Evolutionary conservation across 371 early-diverging fungal species (phyloP).

Genomic region (Syncephalis fuscata): DNA sequence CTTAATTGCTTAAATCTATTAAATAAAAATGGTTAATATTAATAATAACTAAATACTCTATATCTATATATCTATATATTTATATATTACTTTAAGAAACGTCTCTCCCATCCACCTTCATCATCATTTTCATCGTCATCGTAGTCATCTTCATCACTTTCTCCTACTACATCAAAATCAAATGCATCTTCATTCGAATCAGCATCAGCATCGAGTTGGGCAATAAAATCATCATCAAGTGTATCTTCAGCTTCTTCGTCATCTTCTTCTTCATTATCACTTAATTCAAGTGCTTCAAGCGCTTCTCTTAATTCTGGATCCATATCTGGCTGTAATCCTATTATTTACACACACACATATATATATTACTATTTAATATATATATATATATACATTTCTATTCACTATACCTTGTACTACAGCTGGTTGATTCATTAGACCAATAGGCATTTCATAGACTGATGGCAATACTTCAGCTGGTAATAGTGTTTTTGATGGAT

Average conservation of each 20-base stretch:
- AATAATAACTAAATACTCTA: no score
- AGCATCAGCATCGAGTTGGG: conserved; percentile 26
- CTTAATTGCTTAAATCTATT: conserved; percentile 1
- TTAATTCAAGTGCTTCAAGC: conserved; percentile 74
- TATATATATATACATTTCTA: no score
- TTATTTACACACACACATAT: no score
- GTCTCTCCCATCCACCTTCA: conserved; percentile 18
- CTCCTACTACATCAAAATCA: conserved; percentile 27
- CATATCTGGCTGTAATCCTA: conserved; percentile 61
- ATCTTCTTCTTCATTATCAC: no score
- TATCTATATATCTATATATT: no score
- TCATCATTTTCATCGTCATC: conserved; percentile 19
- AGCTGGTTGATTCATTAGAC: conserved; percentile 19
- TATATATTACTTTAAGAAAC: conserved; percentile 10
- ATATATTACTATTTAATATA: no score
- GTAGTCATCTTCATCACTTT: conserved; percentile 13
- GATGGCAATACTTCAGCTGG: conserved; percentile 68
- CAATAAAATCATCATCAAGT: conserved; percentile 63
- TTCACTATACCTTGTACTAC: conserved; percentile 27
- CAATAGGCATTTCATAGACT: conserved; percentile 27
- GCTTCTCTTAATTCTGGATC: conserved; percentile 67
- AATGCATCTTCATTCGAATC: no score
- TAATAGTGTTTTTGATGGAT: no score
- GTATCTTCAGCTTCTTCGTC: conserved; percentile 67
- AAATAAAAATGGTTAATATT: conserved; percentile 3